Percentiles rank a stretch among this genome's conserved stretches.
Evolutionary conservation across 2,329 filamentous ascomycete species (phyloP).

Genomic region (Xylariales sp.): DNA sequence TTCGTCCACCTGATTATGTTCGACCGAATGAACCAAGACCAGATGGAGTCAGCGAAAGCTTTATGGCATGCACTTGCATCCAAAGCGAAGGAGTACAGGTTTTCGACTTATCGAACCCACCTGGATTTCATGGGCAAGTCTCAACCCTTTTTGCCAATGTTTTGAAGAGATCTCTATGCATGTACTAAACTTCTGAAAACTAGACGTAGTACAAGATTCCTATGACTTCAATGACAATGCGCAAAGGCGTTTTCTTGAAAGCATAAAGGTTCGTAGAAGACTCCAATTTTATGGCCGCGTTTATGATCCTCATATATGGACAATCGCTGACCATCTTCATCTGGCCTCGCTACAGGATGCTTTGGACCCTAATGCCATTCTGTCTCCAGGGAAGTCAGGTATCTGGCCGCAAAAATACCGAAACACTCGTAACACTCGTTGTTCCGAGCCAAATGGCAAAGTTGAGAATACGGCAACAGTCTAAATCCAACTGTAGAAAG

Average conservation of each 20-base stretch:
- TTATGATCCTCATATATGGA: no score
- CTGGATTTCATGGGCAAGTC: neutral
- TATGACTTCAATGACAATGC: neutral
- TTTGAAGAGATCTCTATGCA: neutral
- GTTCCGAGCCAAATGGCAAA: neutral
- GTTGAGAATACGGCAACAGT: no score
- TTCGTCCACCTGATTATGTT: neutral
- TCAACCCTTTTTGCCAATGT: neutral
- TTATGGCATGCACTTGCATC: neutral
- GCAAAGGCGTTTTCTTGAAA: neutral
- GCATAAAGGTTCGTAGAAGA: neutral
- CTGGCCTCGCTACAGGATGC: neutral
- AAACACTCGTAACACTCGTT: neutral
- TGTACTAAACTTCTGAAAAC: neutral
- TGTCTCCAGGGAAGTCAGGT: neutral
- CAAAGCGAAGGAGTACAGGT: neutral
- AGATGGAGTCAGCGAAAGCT: neutral
- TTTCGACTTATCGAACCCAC: neutral
- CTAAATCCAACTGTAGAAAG: no score
- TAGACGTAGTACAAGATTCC: neutral
- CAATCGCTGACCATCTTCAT: no score
- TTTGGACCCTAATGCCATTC: neutral
- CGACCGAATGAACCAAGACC: neutral
- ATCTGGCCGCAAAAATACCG: neutral
- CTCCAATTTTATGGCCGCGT: neutral